These are phyloP conservation scores for Lignosus rhinocerotis DNA, from an alignment of 1,284 basidiomycete genomes.

Conservation along the genomic window DNA sequence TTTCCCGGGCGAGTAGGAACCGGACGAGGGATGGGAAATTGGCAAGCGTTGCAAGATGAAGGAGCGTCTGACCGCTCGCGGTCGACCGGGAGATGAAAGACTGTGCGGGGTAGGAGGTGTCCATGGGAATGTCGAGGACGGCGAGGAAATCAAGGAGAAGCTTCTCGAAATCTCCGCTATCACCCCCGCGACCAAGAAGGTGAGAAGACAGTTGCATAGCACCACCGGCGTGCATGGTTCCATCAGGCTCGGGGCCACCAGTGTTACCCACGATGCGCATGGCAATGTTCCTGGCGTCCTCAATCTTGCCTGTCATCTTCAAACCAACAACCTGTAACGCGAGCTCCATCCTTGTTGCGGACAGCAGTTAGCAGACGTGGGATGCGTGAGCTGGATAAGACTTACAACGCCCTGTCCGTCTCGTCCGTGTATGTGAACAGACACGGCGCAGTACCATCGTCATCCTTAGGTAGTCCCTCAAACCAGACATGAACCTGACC, in stretches of 20 bases:
- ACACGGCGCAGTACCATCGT: conserved; percentile 55
- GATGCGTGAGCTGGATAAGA: conserved; percentile 25
- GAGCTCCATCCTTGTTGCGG: conserved; percentile 82
- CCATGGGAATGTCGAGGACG: conserved; percentile 63
- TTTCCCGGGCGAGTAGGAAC: conserved; percentile 73
- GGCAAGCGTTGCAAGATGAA: conserved; percentile 86
- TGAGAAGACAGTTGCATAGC: conserved; percentile 58
- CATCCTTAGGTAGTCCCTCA: conserved; percentile 66
- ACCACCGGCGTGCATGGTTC: conserved; percentile 36
- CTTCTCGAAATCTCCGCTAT: conserved; percentile 69
- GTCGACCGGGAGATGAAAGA: conserved; percentile 67
- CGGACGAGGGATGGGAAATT: conserved; percentile 74
- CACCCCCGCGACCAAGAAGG: conserved; percentile 50
- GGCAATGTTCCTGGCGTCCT: conserved; percentile 90
- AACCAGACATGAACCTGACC: conserved; percentile 93
- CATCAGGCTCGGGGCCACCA: conserved; percentile 46
- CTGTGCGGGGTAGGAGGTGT: conserved; percentile 37
- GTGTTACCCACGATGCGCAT: conserved; percentile 77
- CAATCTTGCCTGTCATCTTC: conserved; percentile 95
- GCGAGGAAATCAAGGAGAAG: conserved; percentile 80
- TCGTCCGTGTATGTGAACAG: conserved; percentile 92
- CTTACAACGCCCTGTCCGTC: conserved; percentile 83
- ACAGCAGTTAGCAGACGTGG: conserved; percentile 21
- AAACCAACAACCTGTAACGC: conserved; percentile 93
- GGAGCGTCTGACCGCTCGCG: conserved; percentile 75